phyloP scores from a whole-genome alignment of 1,284 basidiomycete species.

The Albatrellus sp. region DNA sequence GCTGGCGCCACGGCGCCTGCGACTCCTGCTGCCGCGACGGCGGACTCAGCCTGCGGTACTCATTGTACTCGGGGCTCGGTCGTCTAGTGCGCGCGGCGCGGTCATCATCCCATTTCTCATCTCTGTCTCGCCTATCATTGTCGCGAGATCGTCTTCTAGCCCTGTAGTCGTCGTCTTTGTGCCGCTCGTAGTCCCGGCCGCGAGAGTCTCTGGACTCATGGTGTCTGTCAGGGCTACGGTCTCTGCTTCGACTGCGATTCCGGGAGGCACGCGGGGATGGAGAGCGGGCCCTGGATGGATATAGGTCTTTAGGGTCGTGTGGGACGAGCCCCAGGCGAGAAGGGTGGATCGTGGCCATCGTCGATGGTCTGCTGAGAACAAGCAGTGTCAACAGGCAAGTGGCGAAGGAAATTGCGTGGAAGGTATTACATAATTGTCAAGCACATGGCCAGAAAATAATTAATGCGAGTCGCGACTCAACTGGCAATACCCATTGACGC shows the following conservation, averaged over 20 bases:
- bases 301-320: conserved; percentile 18
- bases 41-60: conserved; percentile 18
- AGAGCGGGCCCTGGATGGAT: conserved; percentile 15
- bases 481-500: too few relatives aligned
- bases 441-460: too few relatives aligned
- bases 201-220: conserved; percentile 10
- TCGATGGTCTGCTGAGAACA: conserved; percentile 14
- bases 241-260: conserved; percentile 12
- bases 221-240: background rate
- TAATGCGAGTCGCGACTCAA: too few relatives aligned
- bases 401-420: too few relatives aligned
- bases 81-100: conserved; percentile 5
- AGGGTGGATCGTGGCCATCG: conserved; percentile 57
- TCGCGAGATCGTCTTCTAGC: background rate
- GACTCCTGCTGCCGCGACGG: conserved; percentile 11
- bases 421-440: too few relatives aligned
- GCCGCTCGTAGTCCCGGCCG: conserved; percentile 5
- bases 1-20: conserved; percentile 28
- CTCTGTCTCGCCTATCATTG: conserved; percentile 13
- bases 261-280: conserved; percentile 12
- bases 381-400: too few relatives aligned
- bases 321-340: conserved; percentile 49
- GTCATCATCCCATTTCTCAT: conserved; percentile 9
- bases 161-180: background rate
- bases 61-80: conserved; percentile 21